phyloP scores from a whole-genome alignment of 305 asterid genomes.

The Andrographis paniculata region DNA sequence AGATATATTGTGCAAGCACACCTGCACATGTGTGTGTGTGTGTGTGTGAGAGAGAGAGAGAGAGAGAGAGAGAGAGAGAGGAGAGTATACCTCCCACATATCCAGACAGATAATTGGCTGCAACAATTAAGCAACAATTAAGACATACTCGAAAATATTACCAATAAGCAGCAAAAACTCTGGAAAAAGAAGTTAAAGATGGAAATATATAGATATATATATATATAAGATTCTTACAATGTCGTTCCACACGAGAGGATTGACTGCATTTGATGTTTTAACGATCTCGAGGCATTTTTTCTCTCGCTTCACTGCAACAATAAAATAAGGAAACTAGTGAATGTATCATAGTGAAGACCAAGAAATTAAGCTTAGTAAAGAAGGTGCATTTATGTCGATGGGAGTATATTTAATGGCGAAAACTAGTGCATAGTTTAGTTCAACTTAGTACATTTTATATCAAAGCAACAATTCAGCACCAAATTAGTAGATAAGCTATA shows the following conservation, averaged over 20 bases:
- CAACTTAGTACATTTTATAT: no score
- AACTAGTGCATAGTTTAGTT: no score
- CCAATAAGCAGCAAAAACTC: not conserved
- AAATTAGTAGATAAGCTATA: not conserved
- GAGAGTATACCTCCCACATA: slow-evolving; percentile 74
- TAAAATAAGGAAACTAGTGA: slow-evolving; percentile 16
- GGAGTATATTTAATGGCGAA: no score
- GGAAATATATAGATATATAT: not conserved
- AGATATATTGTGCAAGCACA: no score
- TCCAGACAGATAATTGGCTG: slow-evolving; percentile 87
- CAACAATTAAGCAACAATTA: slow-evolving; percentile 23
- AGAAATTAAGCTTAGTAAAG: no score
- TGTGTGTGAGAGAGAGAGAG: slow-evolving; percentile 10
- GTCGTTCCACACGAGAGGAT: slow-evolving; percentile 83
- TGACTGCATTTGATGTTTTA: slow-evolving; percentile 76
- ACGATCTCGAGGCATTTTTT: slow-evolving; percentile 65
- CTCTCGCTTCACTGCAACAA: slow-evolving; percentile 72
- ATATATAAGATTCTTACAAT: slow-evolving; percentile 43
- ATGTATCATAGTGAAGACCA: no score
- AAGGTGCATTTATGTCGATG: no score
- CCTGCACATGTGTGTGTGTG: not conserved
- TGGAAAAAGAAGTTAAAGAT: not conserved
- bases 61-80: slow-evolving; percentile 23
- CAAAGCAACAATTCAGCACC: no score
- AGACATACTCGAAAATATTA: slow-evolving; percentile 8